Percentiles rank a stretch among this genome's conserved stretches.
Conservation (phyloP, 2,329 filamentous ascomycete genomes). For the Monilinia polystroma region DNA sequence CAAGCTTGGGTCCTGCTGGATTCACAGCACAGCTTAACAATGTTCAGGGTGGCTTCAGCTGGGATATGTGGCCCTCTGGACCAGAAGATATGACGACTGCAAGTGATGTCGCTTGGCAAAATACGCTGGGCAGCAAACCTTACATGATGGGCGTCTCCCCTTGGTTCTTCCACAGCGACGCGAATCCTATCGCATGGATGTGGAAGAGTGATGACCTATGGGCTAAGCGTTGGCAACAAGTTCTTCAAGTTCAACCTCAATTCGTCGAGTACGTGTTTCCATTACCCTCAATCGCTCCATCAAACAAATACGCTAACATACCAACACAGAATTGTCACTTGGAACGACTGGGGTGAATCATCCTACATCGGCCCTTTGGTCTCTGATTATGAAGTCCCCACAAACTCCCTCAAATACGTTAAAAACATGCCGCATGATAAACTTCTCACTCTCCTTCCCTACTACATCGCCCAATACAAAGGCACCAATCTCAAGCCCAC, state of each 20-base stretch:
- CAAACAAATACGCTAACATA: constrained; percentile 27
- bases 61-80: constrained; percentile 47
- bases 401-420: constrained; percentile 49
- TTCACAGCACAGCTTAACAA: constrained; percentile 36
- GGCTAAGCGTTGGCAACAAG: constrained; percentile 57
- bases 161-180: constrained; percentile 60
- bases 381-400: constrained; percentile 41
- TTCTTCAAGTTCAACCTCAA: constrained; percentile 47
- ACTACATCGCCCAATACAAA: constrained; percentile 52
- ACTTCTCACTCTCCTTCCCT: constrained; percentile 51
- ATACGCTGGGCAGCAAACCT: constrained; percentile 41
- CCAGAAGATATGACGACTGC: constrained; percentile 41
- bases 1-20: constrained; percentile 41
- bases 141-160: constrained; percentile 58
- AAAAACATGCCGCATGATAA: constrained; percentile 50
- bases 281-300: constrained; percentile 16
- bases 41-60: constrained; percentile 45
- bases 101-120: constrained; percentile 45
- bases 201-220: constrained; percentile 62
- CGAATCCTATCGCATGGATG: constrained; percentile 61
- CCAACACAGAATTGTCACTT: constrained; percentile 44
- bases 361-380: constrained; percentile 53
- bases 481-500: constrained; percentile 39
- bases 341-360: constrained; percentile 55
- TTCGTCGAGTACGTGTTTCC: constrained; percentile 45